Evolutionary conservation across 352 stramenopile genomes (phyloP), one percentile per base, ranked within the genome.

Genomic region (Globisporangium paroecandrum): DNA sequence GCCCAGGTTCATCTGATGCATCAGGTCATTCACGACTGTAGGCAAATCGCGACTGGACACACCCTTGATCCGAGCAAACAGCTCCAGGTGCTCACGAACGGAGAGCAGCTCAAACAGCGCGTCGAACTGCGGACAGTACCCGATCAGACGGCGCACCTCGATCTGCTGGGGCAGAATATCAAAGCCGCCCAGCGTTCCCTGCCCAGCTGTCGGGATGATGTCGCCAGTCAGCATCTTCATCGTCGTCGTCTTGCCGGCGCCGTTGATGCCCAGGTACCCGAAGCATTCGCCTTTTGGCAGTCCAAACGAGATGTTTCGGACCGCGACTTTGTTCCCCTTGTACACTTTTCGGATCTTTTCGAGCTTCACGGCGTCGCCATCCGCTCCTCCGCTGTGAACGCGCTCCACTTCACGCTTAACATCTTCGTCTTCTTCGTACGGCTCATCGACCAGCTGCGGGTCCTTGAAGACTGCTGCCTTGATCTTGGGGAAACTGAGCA

Each of bases 141-240:
- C 94, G 46, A 98, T 89, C 46, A 87, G 73, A 29, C 89, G 80
- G 18, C 80, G 79, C 43, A 91, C 80, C 34, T 91, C 77, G 12
- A 89, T 79, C 64, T 91, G 83, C 65, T 94, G 78, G 22, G 76
- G 87, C 1, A 91, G 61, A 32, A 92, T 90, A 46, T 92, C 82
- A 20, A 90, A 90, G 12, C 86, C 86, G 13, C 76, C 72, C n/a
- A 94, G 77, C 7, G 79, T 81, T 1, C 78, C 86, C 0, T 69
- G 70, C 0, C 86, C 83, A 7, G 74, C 72, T 0, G 71, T 89
- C 0, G 84, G 82, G n/a, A 92, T 47, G 27, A 93, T 78, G 58
- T 98, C 87, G 20, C 91, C 91, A 7, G 89, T 98, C n/a, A 99
- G 74, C 81, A 98, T 97, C 67, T 97, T 97, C 77, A 99, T 96